phyloP scores from a whole-genome alignment of 352 stramenopile genomes.

The Pythium dissotocum region DNA sequence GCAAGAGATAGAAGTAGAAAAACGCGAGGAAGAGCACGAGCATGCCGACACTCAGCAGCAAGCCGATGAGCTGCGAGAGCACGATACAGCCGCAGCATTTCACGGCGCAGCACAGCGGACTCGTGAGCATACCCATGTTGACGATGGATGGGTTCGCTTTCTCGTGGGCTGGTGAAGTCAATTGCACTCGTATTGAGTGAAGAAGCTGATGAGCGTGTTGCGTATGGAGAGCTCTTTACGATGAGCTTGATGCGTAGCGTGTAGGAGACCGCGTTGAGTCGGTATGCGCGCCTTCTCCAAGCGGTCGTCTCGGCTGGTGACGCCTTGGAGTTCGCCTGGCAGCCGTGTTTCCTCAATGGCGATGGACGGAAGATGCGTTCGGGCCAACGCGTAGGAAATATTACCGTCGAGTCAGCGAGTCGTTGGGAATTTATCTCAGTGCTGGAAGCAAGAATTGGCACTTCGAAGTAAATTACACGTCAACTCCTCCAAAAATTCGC shows the following conservation, averaged over 20 bases:
- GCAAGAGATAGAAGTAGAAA: constrained; percentile 74
- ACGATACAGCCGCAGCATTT: constrained; percentile 82
- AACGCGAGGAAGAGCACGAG: constrained; percentile 51
- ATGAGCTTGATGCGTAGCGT: not conserved
- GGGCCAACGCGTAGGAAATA: constrained; percentile 2
- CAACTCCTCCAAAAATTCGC: not conserved
- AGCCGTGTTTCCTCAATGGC: constrained; percentile 21
- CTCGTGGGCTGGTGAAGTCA: not conserved
- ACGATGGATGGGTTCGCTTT: not conserved
- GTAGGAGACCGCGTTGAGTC: not conserved
- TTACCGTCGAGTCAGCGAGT: constrained; percentile 10
- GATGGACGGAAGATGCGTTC: constrained; percentile 2
- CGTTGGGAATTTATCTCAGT: not conserved
- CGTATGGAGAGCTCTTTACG: not conserved
- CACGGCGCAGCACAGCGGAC: constrained; percentile 48
- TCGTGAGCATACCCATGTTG: constrained; percentile 37
- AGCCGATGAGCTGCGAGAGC: constrained; percentile 64
- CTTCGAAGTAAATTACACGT: not conserved
- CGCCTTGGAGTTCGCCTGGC: not conserved
- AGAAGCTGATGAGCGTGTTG: not conserved
- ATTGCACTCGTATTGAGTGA: not conserved
- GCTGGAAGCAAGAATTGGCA: not conserved
- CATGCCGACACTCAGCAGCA: constrained; percentile 57
- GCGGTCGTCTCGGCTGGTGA: not conserved
- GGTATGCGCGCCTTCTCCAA: not conserved